Conservation (phyloP, 2,329 filamentous ascomycete genomes). For the Fusarium transvaalense region DNA sequence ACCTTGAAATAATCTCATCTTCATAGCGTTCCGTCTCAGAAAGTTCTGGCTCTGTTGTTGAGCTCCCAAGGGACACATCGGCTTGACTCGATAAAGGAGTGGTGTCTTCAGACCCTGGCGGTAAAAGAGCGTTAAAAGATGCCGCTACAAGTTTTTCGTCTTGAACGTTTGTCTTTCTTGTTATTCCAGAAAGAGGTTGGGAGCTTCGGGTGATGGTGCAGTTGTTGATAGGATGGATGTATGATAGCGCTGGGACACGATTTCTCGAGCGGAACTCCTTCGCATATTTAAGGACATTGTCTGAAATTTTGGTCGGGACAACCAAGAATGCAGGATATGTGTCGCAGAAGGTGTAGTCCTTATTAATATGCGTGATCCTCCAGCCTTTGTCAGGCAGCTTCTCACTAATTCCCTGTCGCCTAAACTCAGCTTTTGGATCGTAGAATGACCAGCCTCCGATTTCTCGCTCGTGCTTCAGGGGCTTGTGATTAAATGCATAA, state of each 20-base stretch:
- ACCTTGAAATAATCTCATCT: slow-evolving; percentile 70
- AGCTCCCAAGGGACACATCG: slow-evolving; percentile 57
- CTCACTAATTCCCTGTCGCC: slow-evolving; percentile 85
- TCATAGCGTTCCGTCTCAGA: slow-evolving; percentile 75
- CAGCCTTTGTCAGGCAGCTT: slow-evolving; percentile 84
- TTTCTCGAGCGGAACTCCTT: slow-evolving; percentile 88
- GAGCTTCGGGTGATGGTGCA: slow-evolving; percentile 96
- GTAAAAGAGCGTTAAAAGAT: slow-evolving; percentile 74
- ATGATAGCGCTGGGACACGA: slow-evolving; percentile 89
- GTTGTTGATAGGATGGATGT: slow-evolving; percentile 96
- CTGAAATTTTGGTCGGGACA: slow-evolving; percentile 91
- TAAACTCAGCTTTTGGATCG: slow-evolving; percentile 86
- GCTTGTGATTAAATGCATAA: slow-evolving; percentile 88
- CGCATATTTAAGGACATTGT: slow-evolving; percentile 95
- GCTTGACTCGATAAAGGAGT: slow-evolving; percentile 61
- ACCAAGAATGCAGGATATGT: slow-evolving; percentile 90
- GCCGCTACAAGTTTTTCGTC: slow-evolving; percentile 94
- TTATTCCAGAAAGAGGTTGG: slow-evolving; percentile 88
- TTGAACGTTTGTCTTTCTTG: slow-evolving; percentile 90
- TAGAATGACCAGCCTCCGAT: slow-evolving; percentile 88
- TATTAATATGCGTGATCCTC: slow-evolving; percentile 91
- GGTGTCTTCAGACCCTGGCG: slow-evolving; percentile 51
- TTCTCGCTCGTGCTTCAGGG: slow-evolving; percentile 77
- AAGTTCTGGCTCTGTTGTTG: slow-evolving; percentile 61
- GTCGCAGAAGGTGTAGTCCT: slow-evolving; percentile 89